phyloP scores from a whole-genome alignment of 805 yeast species.

The Candida sanyiensis region DNA sequence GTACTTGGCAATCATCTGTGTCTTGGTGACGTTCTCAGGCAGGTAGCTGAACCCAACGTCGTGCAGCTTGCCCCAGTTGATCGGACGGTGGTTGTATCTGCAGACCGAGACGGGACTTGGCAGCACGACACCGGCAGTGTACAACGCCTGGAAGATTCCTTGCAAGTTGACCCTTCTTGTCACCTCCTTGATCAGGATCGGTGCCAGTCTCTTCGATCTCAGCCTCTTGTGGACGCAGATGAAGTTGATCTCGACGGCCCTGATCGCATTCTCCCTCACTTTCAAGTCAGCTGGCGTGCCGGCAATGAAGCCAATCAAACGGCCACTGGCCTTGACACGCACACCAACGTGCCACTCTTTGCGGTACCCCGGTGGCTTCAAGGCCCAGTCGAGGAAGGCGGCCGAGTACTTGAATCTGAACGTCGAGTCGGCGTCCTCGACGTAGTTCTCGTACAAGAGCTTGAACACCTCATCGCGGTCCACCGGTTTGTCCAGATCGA shows the following conservation, averaged over 20 bases:
- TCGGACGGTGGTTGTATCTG: conserved; percentile 88
- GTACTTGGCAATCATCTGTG: conserved; percentile 64
- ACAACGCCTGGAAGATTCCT: conserved; percentile 92
- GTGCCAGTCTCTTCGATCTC: conserved; percentile 90
- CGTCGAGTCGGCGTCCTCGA: conserved; percentile 88
- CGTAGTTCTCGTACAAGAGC: conserved; percentile 82
- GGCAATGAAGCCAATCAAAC: conserved; percentile 85
- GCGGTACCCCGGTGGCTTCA: conserved; percentile 89
- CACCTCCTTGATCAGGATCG: conserved; percentile 87
- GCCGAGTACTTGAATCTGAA: conserved; percentile 87
- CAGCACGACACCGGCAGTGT: conserved; percentile 85
- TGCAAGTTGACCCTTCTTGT: conserved; percentile 84
- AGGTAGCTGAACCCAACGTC: conserved; percentile 87
- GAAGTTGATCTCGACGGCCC: conserved; percentile 87
- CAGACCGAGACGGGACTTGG: conserved; percentile 91
- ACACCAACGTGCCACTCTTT: conserved; percentile 92
- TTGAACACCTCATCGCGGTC: conserved; percentile 75
- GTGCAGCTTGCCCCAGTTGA: conserved; percentile 83
- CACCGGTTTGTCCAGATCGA: conserved; percentile 52
- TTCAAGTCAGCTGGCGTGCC: conserved; percentile 76
- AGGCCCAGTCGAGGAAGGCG: conserved; percentile 85
- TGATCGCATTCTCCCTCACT: conserved; percentile 49
- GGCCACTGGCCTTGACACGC: conserved; percentile 67
- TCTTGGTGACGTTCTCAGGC: conserved; percentile 66
- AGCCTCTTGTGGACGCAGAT: conserved; percentile 91